Evolutionary conservation across 140 eudicot species (phyloP), one percentile per base, ranked within the genome.

Genomic region (Oenanthe javanica): DNA sequence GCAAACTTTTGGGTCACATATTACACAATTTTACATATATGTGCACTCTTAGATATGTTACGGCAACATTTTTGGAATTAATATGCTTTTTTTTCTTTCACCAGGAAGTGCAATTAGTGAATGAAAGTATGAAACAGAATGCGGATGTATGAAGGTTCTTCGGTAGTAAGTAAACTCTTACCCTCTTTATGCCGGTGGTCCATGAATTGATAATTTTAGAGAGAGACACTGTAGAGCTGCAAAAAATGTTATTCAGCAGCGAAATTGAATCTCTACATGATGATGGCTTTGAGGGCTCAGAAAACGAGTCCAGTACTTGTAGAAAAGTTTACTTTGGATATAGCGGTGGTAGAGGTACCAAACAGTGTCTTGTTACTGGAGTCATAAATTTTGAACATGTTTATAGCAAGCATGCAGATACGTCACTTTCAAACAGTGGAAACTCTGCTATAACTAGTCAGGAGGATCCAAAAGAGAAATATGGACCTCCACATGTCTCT

Each of bases 231-330:
- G 43, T 19, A 38, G 47, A 78, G 79, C 88, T 31, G 18, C 86
- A 74, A 82, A 85, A 79, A 31, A 31, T 85, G 90, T 82, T 87
- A 72, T 80, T 83, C 61, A 84, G 77, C 86, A 75, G 74, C 55
- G 87, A 83, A 78, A 67, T 88, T 43, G 91, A 86, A 42, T 73
- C 54, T 76, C 69, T 89, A 74, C 92, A 87, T 66, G 96, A 90
- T 71, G 97, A 89, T 78, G 90, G 91, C 78, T 89, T 88, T 71
- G 97, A 89, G 55, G 97, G 92, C 45, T 90, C 97, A 66, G 40
- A 71, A 25, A 85, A 86, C 72, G 98, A 94, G 82, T 79, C 54
- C 23, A 83, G 27, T 73, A 95, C 88, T n/a, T 90, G 89, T 80
- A 79, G 75, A 51, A 86, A 95, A 79, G 87, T 95, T 42, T 91